Evolutionary conservation across 805 yeast species (phyloP), one percentile per base, ranked within the genome.

Genomic region (Suhomyces faveliae): DNA sequence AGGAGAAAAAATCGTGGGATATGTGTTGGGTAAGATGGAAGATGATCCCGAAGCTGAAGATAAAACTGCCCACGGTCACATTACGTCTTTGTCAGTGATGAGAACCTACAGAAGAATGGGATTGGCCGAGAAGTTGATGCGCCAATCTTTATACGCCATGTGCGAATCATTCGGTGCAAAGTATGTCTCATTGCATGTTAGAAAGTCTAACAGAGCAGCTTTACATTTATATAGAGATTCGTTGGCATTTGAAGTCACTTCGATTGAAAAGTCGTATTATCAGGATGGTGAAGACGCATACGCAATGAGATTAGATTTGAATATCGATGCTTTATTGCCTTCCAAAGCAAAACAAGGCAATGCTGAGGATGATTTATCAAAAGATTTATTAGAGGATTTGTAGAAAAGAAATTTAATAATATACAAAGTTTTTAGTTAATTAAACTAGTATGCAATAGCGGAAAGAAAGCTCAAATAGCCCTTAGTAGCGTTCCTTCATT

Each of bases 231-330:
- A 94, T 71, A 78, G 85, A 61, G 95, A 89, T 61, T 86, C 97
- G 2, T 76, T 94, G 52, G 72, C 79, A 51, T 94, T 94, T 64
- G 91, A 86, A 64, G 94, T 89, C 38, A 74, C 86, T 48, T 80
- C 84, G 37, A 83, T 94, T 49, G 97, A 90, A 59, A 85, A 81
- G 54, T 79, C 86, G n/a, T 94, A 94, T 66, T 94, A 94, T 60
- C 97, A 91, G 45, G 97, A 94, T 67, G 96, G 96, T 25, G 99
- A 94, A 68, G 97, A 94, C 68, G 99, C 99, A 12, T 92, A 91
- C 66, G 86, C 94, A 35, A 94, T 94, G 99, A 83, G 82, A 62
- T 87, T 87, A 62, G 76, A 73, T 2, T 73, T 89, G 54, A 72
- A 71, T 17, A 61, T 83, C 40, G 83, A 84, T 12, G 85, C 84